These are phyloP conservation scores for Colletotrichum shisoi DNA, from an alignment of 2,329 filamentous ascomycete species.

Conservation along the genomic window DNA sequence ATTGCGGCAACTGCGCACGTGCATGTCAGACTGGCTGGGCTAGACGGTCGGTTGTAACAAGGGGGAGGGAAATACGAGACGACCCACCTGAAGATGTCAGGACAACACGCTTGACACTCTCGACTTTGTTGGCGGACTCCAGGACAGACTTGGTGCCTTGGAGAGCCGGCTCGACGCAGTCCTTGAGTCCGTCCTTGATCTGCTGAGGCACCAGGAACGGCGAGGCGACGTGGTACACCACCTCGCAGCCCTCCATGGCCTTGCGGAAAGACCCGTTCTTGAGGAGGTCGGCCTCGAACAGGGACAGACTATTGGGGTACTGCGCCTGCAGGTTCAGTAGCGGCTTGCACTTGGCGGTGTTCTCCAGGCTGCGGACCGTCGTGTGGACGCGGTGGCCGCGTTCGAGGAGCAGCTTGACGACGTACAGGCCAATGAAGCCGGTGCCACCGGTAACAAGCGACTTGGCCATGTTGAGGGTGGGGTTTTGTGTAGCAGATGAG, in stretches of 20 bases:
- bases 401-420: constrained; percentile 16
- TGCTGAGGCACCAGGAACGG: constrained; percentile 45
- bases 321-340: constrained; percentile 39
- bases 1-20: neutral
- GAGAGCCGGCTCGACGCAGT: constrained; percentile 44
- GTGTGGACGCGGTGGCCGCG: constrained; percentile 39
- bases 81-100: constrained; percentile 12
- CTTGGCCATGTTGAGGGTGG: too few relatives aligned
- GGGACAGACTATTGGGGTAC: constrained; percentile 38
- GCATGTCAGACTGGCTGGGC: too few relatives aligned
- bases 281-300: constrained; percentile 47
- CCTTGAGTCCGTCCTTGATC: constrained; percentile 43
- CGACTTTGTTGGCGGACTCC: constrained; percentile 41
- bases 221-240: constrained; percentile 49
- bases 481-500: too few relatives aligned
- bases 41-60: too few relatives aligned
- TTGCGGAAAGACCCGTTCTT: constrained; percentile 1
- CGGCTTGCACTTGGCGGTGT: constrained; percentile 38
- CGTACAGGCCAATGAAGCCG: constrained; percentile 10
- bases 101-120: constrained; percentile 43
- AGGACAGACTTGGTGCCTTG: constrained; percentile 43
- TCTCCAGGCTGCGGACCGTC: constrained; percentile 35
- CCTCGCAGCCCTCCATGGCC: constrained; percentile 45
- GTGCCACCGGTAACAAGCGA: constrained; percentile 8
- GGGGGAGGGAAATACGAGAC: too few relatives aligned